Evolutionary conservation across 257 asterid species (phyloP).

Genomic region (Jacaranda mimosifolia): DNA sequence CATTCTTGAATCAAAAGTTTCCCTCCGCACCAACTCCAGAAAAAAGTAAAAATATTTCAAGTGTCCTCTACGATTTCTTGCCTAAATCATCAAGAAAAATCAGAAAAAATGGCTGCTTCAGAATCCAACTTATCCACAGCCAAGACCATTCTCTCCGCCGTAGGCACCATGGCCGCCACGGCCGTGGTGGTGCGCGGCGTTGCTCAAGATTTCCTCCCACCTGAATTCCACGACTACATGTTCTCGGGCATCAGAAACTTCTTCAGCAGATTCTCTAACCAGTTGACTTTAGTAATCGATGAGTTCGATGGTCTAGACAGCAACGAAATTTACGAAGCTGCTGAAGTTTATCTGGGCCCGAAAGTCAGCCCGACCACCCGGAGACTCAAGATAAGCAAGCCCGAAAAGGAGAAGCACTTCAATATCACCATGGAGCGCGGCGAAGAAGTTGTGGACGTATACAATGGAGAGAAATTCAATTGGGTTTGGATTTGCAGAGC

Average conservation of each 20-base stretch:
- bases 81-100: neutral
- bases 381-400: slow-evolving; percentile 63
- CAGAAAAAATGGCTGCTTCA: slow-evolving; percentile 24
- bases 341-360: slow-evolving; percentile 59
- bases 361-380: slow-evolving; percentile 54
- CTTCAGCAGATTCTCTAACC: slow-evolving; percentile 53
- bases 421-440: slow-evolving; percentile 52
- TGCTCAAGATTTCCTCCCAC: slow-evolving; percentile 49
- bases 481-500: slow-evolving; percentile 60
- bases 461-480: slow-evolving; percentile 48
- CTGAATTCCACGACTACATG: slow-evolving; percentile 53
- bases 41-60: neutral
- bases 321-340: slow-evolving; percentile 70
- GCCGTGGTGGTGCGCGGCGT: slow-evolving; percentile 60
- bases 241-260: slow-evolving; percentile 47
- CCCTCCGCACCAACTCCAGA: no score
- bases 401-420: slow-evolving; percentile 53
- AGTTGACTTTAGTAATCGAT: slow-evolving; percentile 62
- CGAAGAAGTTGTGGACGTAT: slow-evolving; percentile 51
- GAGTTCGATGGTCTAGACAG: slow-evolving; percentile 58
- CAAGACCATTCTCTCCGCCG: slow-evolving; percentile 55
- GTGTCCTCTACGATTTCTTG: neutral
- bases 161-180: slow-evolving; percentile 65
- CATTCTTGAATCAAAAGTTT: no score
- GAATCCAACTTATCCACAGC: slow-evolving; percentile 55